These are phyloP conservation scores for Neostapfia colusana DNA, from an alignment of 176 grass and related monocot genomes.

Conservation along the genomic window DNA sequence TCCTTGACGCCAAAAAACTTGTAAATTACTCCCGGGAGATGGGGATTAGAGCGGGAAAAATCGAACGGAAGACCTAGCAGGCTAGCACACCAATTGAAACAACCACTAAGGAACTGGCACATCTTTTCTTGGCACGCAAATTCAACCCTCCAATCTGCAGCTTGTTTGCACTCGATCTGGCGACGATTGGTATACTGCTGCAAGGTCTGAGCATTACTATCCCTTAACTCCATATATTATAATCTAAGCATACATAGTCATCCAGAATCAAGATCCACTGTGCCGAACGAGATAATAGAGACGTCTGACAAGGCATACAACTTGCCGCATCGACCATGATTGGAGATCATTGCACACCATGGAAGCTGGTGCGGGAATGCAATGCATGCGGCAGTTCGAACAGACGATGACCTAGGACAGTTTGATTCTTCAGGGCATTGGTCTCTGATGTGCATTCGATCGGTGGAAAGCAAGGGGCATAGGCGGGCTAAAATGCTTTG, in stretches of 20 bases:
- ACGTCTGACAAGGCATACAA: background rate
- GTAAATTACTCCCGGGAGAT: background rate
- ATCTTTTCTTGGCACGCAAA: too few species aligned
- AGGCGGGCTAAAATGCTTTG: too few species aligned
- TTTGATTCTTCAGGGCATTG: background rate
- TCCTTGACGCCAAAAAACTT: background rate
- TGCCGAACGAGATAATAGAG: background rate
- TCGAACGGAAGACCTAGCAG: background rate
- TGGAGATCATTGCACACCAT: background rate
- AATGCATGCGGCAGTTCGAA: background rate
- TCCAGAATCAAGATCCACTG: background rate
- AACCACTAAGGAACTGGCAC: background rate
- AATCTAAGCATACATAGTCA: too few species aligned
- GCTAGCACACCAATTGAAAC: background rate
- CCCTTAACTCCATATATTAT: too few species aligned
- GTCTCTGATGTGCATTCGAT: too few species aligned
- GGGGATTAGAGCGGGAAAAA: background rate
- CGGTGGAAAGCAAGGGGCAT: too few species aligned
- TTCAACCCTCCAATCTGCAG: background rate
- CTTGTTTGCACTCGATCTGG: constrained; percentile 1
- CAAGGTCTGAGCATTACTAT: background rate
- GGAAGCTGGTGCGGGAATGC: background rate
- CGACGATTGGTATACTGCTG: background rate
- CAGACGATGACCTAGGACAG: background rate
- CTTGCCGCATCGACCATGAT: background rate